phyloP scores from a whole-genome alignment of 1,139 yeast species.

The Debaryomycetaceae sp. region DNA sequence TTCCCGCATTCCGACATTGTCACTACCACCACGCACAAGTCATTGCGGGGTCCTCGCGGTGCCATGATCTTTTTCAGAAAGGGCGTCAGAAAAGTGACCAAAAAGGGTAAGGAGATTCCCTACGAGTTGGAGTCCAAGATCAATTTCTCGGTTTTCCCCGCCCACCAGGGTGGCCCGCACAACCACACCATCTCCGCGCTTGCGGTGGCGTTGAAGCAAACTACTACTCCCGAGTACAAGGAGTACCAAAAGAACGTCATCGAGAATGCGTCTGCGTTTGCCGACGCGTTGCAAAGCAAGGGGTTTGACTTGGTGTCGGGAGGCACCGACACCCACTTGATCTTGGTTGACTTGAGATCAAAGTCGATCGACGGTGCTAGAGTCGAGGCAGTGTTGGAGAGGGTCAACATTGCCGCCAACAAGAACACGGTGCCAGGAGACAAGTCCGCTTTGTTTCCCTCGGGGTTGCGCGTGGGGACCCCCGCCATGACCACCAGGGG shows the following conservation, averaged over 20 bases:
- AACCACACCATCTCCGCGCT: constrained; percentile 95
- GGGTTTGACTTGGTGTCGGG: constrained; percentile 82
- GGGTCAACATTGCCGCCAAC: constrained; percentile 89
- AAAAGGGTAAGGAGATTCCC: constrained; percentile 81
- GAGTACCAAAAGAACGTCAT: constrained; percentile 82
- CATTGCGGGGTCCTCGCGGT: constrained; percentile 98
- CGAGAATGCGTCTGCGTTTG: constrained; percentile 74
- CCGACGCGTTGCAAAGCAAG: constrained; percentile 56
- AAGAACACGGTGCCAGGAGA: constrained; percentile 97
- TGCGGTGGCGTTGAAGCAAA: constrained; percentile 92
- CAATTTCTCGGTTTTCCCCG: constrained; percentile 96
- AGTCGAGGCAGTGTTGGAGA: constrained; percentile 86
- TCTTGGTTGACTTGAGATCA: constrained; percentile 78
- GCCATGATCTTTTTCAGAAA: constrained; percentile 97
- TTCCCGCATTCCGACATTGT: constrained; percentile 94
- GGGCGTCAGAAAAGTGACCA: constrained; percentile 79
- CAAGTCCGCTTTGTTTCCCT: constrained; percentile 90
- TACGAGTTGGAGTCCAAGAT: constrained; percentile 88
- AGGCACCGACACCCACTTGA: constrained; percentile 94
- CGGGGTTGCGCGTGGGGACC: constrained; percentile 94
- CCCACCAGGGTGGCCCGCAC: constrained; percentile 99
- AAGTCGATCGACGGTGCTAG: constrained; percentile 93
- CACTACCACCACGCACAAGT: constrained; percentile 96
- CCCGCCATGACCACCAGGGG: constrained; percentile 99
- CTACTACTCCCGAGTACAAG: constrained; percentile 78